Percentiles rank a stretch among this genome's conserved stretches.
These are phyloP conservation scores for Taiwanofungus camphoratus DNA, from an alignment of 1,284 basidiomycete genomes.

Conservation along the genomic window DNA sequence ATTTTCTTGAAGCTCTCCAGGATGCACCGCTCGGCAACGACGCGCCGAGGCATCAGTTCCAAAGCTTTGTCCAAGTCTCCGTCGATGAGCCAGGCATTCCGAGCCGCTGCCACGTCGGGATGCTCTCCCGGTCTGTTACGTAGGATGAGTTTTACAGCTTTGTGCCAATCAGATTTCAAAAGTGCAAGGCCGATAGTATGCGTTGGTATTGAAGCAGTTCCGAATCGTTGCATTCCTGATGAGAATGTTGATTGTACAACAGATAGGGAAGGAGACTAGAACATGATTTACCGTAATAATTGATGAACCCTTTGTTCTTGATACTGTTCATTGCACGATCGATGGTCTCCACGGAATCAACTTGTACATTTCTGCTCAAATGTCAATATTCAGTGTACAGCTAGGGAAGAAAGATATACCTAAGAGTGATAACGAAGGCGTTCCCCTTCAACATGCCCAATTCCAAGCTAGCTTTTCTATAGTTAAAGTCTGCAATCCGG, in stretches of 20 bases:
- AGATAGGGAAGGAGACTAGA: slow-evolving; percentile 2
- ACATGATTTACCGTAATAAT: slow-evolving; percentile 79
- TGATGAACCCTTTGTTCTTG: slow-evolving; percentile 88
- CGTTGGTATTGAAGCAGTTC: slow-evolving; percentile 93
- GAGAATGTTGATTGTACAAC: not conserved
- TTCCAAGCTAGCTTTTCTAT: slow-evolving; percentile 78
- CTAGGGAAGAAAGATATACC: slow-evolving; percentile 43
- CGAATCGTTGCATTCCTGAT: slow-evolving; percentile 96
- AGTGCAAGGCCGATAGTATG: slow-evolving; percentile 91
- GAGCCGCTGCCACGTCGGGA: slow-evolving; percentile 75
- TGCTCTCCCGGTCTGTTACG: slow-evolving; percentile 84
- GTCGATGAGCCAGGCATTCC: slow-evolving; percentile 81
- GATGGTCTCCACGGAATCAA: slow-evolving; percentile 65
- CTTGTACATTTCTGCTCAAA: slow-evolving; percentile 71
- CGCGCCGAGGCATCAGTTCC: slow-evolving; percentile 78
- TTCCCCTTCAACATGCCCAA: slow-evolving; percentile 96
- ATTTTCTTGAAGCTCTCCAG: slow-evolving; percentile 87
- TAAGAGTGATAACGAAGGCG: slow-evolving; percentile 88
- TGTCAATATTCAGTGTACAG: not conserved
- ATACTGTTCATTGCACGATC: slow-evolving; percentile 78
- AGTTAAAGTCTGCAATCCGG: slow-evolving; percentile 84
- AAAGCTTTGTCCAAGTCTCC: slow-evolving; percentile 74
- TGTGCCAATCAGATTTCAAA: slow-evolving; percentile 85
- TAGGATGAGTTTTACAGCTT: slow-evolving; percentile 80
- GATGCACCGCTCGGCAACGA: slow-evolving; percentile 89